Evolutionary conservation across 495 filamentous ascomycete genomes (phyloP).

Genomic region (Pyronema omphalodes): DNA sequence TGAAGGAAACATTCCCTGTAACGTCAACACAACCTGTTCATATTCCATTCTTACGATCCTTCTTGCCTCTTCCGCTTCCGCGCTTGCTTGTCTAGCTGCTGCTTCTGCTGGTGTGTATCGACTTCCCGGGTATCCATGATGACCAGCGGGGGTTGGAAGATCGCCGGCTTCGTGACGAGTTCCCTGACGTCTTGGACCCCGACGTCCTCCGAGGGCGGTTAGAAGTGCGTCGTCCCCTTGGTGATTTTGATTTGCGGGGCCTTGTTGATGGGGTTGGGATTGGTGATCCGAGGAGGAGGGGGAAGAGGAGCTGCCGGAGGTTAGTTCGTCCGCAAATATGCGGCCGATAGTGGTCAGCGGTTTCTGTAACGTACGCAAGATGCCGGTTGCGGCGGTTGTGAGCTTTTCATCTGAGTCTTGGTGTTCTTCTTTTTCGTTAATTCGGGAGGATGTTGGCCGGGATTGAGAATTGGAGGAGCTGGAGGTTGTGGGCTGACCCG

Average conservation of each 20-base stretch:
- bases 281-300: slow-evolving; percentile 13
- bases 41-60: slow-evolving; percentile 74
- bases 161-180: slow-evolving; percentile 9
- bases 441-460: slow-evolving; percentile 9
- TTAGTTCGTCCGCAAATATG: slow-evolving; percentile 73
- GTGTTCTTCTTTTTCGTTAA: neutral
- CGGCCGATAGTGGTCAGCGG: slow-evolving; percentile 89
- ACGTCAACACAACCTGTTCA: slow-evolving; percentile 60
- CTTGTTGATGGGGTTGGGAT: slow-evolving; percentile 33
- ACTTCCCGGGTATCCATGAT: neutral
- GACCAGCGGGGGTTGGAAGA: slow-evolving; percentile 6
- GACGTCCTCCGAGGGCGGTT: slow-evolving; percentile 19
- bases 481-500: neutral
- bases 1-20: slow-evolving; percentile 22
- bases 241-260: slow-evolving; percentile 37
- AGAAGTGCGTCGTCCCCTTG: slow-evolving; percentile 24
- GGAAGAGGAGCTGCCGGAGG: neutral
- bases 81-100: slow-evolving; percentile 83
- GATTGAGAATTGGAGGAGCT: slow-evolving; percentile 11
- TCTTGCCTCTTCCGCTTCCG: slow-evolving; percentile 76
- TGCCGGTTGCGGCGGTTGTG: slow-evolving; percentile 55
- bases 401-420: slow-evolving; percentile 37
- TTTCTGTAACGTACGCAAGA: slow-evolving; percentile 78
- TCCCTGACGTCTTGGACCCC: neutral
- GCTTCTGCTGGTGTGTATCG: slow-evolving; percentile 61